These are phyloP conservation scores for Emmonsiellopsis sp. DNA, from an alignment of 2,329 filamentous ascomycete genomes.

Conservation along the genomic window DNA sequence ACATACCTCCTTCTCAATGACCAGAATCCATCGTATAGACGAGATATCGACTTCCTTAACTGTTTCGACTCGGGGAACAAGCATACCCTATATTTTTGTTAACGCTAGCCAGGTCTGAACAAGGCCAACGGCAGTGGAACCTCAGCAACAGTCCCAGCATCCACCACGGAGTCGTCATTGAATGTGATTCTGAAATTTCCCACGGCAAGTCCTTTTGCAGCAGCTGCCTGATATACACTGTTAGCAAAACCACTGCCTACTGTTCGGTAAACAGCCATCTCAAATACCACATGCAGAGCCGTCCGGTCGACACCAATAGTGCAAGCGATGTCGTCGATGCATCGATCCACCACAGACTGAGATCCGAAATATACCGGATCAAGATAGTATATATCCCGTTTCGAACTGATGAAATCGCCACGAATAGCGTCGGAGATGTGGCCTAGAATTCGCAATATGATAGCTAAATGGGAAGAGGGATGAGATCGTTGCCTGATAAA, in stretches of 20 bases:
- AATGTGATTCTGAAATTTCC: constrained; percentile 24
- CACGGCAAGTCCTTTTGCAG: constrained; percentile 34
- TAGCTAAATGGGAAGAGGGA: constrained; percentile 29
- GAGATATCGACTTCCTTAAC: constrained; percentile 37
- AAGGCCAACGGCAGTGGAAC: constrained; percentile 15
- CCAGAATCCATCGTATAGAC: constrained; percentile 47
- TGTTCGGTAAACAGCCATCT: neutral
- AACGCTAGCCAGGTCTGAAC: neutral
- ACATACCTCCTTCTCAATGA: constrained; percentile 54
- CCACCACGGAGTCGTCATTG: constrained; percentile 19
- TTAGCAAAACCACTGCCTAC: neutral
- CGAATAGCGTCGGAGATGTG: constrained; percentile 45
- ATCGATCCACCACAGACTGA: constrained; percentile 48
- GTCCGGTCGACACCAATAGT: constrained; percentile 48
- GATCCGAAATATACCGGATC: constrained; percentile 50
- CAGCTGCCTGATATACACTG: constrained; percentile 25
- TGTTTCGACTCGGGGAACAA: constrained; percentile 42
- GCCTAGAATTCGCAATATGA: constrained; percentile 46
- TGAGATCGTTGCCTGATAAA: neutral
- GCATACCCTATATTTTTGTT: constrained; percentile 37
- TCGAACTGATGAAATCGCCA: constrained; percentile 42
- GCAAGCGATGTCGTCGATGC: constrained; percentile 52
- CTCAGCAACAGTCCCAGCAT: constrained; percentile 28
- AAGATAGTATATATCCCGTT: constrained; percentile 57
- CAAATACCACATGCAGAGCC: constrained; percentile 46